These are phyloP conservation scores for Colletotrichum melonis DNA, from an alignment of 2,329 filamentous ascomycete species.

Conservation along the genomic window DNA sequence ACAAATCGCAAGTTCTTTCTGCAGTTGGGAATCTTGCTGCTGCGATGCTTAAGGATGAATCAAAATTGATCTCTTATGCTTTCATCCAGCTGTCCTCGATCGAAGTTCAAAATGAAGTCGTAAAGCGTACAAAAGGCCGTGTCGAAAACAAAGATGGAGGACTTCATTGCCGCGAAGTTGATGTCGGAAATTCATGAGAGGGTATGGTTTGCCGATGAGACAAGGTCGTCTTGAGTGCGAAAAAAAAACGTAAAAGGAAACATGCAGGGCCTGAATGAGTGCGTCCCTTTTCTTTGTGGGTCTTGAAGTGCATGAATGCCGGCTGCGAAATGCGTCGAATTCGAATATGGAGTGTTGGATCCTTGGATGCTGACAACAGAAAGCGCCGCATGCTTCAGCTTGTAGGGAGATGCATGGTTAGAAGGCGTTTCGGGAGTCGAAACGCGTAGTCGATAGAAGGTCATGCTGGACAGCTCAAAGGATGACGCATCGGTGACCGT, in stretches of 20 bases:
- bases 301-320: background rate
- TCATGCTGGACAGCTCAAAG: constrained; percentile 19
- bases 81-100: constrained; percentile 12
- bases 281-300: background rate
- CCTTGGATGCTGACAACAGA: background rate
- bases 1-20: background rate
- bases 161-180: background rate
- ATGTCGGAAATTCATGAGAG: background rate
- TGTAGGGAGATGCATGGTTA: background rate
- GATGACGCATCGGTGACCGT: constrained; percentile 42
- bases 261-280: background rate
- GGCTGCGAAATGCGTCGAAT: background rate
- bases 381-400: background rate
- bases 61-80: constrained; percentile 16
- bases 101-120: constrained; percentile 17
- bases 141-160: constrained; percentile 3
- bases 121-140: constrained; percentile 32
- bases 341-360: background rate
- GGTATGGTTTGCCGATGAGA: constrained; percentile 7
- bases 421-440: background rate
- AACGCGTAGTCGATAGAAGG: background rate
- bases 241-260: background rate
- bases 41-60: constrained; percentile 8
- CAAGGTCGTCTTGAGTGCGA: constrained; percentile 11
- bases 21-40: background rate